Conservation (phyloP, 352 stramenopile genomes). For the Phytophthora sp. region DNA sequence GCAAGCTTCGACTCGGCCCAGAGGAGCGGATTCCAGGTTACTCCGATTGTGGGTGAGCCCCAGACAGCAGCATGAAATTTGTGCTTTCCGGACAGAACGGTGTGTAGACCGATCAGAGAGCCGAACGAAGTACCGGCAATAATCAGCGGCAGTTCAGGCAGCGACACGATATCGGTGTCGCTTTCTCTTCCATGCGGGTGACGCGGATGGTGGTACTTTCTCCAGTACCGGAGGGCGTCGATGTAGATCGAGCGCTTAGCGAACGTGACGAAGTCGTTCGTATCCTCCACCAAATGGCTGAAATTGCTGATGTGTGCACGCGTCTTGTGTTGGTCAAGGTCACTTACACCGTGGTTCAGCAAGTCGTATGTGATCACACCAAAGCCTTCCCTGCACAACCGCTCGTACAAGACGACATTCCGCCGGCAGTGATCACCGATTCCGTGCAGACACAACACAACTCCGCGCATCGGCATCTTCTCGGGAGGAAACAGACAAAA, state of each 20-base stretch:
- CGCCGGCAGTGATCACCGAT: conserved; percentile 51
- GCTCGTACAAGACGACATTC: conserved; percentile 51
- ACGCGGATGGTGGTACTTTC: conserved; percentile 13
- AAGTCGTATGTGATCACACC: conserved; percentile 59
- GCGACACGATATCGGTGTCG: background rate
- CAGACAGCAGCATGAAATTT: conserved; percentile 58
- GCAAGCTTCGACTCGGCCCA: conserved; percentile 45
- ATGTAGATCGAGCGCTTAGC: conserved; percentile 39
- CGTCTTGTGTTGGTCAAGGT: conserved; percentile 38
- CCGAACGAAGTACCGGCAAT: conserved; percentile 70
- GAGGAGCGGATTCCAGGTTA: conserved; percentile 51
- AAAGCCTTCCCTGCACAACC: conserved; percentile 47
- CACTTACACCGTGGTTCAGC: conserved; percentile 54
- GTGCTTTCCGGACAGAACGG: conserved; percentile 48
- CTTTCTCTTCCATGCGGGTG: conserved; percentile 1
- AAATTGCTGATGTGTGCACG: conserved; percentile 50
- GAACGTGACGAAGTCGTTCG: conserved; percentile 51
- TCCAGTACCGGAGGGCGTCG: conserved; percentile 32
- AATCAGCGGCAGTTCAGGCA: conserved; percentile 40
- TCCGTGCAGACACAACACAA: conserved; percentile 54
- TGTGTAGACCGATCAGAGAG: conserved; percentile 60
- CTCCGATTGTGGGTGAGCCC: conserved; percentile 53
- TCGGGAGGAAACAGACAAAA: conserved; percentile 43
- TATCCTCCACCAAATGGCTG: conserved; percentile 54
- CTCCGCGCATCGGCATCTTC: conserved; percentile 38